Conservation (phyloP, 495 filamentous ascomycete species). For the Aspergillus nanangensis region DNA sequence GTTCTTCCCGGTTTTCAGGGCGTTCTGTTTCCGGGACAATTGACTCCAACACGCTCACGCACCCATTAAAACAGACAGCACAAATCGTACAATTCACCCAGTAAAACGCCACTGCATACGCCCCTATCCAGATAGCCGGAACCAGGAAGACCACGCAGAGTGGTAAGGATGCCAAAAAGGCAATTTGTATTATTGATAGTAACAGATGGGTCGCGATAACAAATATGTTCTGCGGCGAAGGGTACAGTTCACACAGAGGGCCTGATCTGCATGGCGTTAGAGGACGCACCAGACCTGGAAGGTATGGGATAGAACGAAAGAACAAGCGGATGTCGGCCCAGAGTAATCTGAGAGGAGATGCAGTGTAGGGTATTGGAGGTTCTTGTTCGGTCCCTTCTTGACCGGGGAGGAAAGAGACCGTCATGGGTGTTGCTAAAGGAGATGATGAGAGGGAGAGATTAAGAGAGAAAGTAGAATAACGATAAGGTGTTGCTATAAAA, state of each 20-base stretch:
- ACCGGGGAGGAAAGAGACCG: neutral
- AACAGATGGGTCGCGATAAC: conserved; percentile 47
- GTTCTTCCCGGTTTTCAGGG: conserved; percentile 23
- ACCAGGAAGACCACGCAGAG: conserved; percentile 36
- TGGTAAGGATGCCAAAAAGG: conserved; percentile 43
- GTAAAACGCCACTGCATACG: conserved; percentile 30
- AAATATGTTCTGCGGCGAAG: conserved; percentile 41
- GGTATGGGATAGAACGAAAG: conserved; percentile 41
- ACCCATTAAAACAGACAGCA: conserved; percentile 39
- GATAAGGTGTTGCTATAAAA: no score
- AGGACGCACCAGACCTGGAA: conserved; percentile 52
- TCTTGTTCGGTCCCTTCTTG: neutral
- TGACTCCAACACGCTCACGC: conserved; percentile 19
- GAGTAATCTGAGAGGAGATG: conserved; percentile 51
- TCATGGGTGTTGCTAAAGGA: neutral
- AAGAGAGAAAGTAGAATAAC: no score
- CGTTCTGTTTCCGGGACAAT: conserved; percentile 14
- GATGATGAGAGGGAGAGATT: no score
- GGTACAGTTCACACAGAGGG: conserved; percentile 53
- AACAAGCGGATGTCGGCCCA: conserved; percentile 51
- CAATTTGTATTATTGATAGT: conserved; percentile 35
- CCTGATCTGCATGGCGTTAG: conserved; percentile 39
- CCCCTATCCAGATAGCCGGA: conserved; percentile 48
- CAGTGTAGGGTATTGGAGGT: conserved; percentile 45
- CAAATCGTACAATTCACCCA: conserved; percentile 47